Base-by-base conservation (phyloP, 805 yeast species). In the Candida morakotiae region DNA sequence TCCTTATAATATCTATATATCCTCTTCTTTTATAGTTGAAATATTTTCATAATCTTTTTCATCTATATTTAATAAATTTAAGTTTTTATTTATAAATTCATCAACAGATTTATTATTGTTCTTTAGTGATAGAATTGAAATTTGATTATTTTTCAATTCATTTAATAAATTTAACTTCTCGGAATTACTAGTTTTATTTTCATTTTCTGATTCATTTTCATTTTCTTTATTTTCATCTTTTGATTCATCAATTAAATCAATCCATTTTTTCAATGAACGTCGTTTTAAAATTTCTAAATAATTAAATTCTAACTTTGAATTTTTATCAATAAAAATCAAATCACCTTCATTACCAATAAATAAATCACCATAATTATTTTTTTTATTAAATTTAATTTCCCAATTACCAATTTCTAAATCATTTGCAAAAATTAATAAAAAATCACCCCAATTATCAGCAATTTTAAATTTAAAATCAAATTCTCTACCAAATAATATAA, bases 401-500 rank as follows among this genome's bases (percentile, higher is more conserved):
- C 85, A 87, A 55, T 83, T 83, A 9, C 95, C 95, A 35, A 68
- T 73, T 56, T 89, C 96, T 39, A 91, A 67, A 56, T 91, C 97
- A 47, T 87, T 87, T 19, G 89, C 95, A 56, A 88, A 81, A 35
- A 75, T 73, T 38, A 88, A 67, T 37, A 91, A 62, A 58, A 93
- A 93, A 51, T 85, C 93, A 13, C 95, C 95, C 82, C 95, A 91
- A 39, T 83, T 83, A 35, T 79, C 77, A 14, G 97, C 94, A 38
- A 93, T 69, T 26, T 85, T 89, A 59, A 76, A 87, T 57, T 91
- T 91, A 26, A 84, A 78, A 64, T 91, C 98, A 55, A 81, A 91
- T 47, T 91, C 98, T 54, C 97, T 80, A 27, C 98, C 98, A 59
- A 86, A 91, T 38, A 89, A 55, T 44, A 91, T 91, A 14, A 93